These are phyloP conservation scores for Gynandropsis gynandra DNA, from an alignment of 345 rosid genomes.

Conservation along the genomic window DNA sequence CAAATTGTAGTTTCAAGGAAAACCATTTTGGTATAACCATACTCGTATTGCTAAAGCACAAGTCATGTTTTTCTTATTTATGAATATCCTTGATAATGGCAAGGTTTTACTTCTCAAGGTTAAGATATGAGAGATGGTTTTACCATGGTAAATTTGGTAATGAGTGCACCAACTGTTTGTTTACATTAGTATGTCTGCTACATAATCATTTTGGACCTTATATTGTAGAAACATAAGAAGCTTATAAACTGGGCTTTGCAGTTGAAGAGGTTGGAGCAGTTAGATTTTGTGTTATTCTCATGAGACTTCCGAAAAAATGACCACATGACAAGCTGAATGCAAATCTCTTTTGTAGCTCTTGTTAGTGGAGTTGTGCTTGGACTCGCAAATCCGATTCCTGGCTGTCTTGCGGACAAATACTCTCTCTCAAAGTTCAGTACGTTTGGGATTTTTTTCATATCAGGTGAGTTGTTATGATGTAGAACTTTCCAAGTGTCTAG, in stretches of 20 bases:
- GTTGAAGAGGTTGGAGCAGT: background rate
- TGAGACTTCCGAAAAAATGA: background rate
- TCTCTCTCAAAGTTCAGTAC: conserved; percentile 69
- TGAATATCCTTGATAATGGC: too few relatives aligned
- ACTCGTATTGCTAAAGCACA: too few relatives aligned
- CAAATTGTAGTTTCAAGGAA: background rate
- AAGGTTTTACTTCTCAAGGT: too few relatives aligned
- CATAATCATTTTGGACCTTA: background rate
- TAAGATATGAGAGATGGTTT: too few relatives aligned
- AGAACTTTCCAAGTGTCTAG: background rate
- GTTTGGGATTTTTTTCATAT: conserved; percentile 64
- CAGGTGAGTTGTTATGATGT: conserved; percentile 41
- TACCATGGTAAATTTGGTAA: too few relatives aligned
- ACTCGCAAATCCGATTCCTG: conserved; percentile 75
- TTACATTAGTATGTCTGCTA: too few relatives aligned
- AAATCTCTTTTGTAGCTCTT: conserved; percentile 47
- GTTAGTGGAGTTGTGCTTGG: conserved; percentile 70
- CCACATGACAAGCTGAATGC: background rate
- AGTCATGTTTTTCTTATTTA: too few relatives aligned
- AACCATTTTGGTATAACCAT: too few relatives aligned
- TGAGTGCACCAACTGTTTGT: too few relatives aligned
- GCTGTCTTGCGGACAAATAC: conserved; percentile 75
- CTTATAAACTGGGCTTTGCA: background rate
- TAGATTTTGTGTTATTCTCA: background rate
- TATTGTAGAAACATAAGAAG: background rate